phyloP scores from a whole-genome alignment of 495 filamentous ascomycete genomes.

The Coniosporium apollinis region DNA sequence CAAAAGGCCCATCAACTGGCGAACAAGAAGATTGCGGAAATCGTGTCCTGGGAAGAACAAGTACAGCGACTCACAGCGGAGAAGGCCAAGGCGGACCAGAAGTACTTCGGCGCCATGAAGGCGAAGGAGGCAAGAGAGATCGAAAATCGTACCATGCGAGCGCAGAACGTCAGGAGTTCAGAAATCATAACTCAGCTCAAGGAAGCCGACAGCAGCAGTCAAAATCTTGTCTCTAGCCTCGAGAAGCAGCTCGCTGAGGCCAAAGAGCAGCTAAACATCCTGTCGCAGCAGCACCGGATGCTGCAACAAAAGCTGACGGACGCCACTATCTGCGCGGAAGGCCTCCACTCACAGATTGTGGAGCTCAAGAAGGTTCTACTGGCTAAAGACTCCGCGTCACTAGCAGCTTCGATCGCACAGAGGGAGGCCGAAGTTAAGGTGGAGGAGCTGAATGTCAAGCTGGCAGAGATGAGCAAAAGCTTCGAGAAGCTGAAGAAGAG shows the following conservation, averaged over 20 bases:
- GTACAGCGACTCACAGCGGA: conserved; percentile 59
- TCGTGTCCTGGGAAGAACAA: conserved; percentile 59
- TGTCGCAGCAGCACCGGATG: conserved; percentile 50
- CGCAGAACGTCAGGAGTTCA: conserved; percentile 74
- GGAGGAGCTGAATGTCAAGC: conserved; percentile 51
- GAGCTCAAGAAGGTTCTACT: conserved; percentile 57
- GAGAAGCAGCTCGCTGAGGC: conserved; percentile 80
- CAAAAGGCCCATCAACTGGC: conserved; percentile 70
- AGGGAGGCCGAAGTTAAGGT: conserved; percentile 59
- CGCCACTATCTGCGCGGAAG: conserved; percentile 46
- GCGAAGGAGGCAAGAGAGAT: conserved; percentile 65
- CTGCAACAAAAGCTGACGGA: conserved; percentile 57
- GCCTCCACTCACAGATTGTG: conserved; percentile 54
- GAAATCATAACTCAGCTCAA: conserved; percentile 89
- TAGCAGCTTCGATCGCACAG: conserved; percentile 37
- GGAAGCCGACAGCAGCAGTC: conserved; percentile 52
- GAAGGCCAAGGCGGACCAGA: conserved; percentile 92
- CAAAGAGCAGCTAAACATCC: conserved; percentile 50
- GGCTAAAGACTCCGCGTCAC: conserved; percentile 49
- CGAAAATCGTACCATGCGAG: conserved; percentile 59
- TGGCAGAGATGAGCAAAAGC: conserved; percentile 59
- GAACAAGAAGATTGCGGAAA: conserved; percentile 71
- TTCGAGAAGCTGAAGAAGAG: conserved; percentile 66
- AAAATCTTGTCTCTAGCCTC: conserved; percentile 53
- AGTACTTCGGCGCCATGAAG: conserved; percentile 91